phyloP scores from a whole-genome alignment of 2,329 filamentous ascomycete species.

The Simplicillium aogashimaense region DNA sequence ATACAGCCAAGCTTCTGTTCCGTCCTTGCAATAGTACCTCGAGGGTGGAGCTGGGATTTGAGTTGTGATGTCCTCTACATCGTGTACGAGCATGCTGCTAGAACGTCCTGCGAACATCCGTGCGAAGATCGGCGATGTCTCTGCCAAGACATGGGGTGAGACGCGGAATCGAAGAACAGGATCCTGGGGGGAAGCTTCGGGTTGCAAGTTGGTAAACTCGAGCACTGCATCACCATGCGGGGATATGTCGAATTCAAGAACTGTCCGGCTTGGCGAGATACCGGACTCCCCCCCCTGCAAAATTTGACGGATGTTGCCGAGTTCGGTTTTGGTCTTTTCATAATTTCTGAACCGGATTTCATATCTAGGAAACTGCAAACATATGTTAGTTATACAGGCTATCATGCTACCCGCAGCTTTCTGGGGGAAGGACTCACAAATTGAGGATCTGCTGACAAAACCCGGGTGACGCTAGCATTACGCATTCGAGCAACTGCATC shows the following conservation, averaged over 20 bases:
- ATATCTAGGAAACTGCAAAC: slow-evolving; percentile 28
- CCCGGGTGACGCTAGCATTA: slow-evolving; percentile 30
- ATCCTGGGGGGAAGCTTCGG: slow-evolving; percentile 18
- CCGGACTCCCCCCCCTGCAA: slow-evolving; percentile 29
- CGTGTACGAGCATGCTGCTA: slow-evolving; percentile 19
- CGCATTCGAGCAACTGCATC: slow-evolving; percentile 35
- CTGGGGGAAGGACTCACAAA: slow-evolving; percentile 21
- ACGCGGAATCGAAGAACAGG: slow-evolving; percentile 40
- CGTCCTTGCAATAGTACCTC: slow-evolving; percentile 29
- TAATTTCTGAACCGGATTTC: slow-evolving; percentile 38
- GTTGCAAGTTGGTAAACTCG: slow-evolving; percentile 36
- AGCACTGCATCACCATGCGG: slow-evolving; percentile 38
- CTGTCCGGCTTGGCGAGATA: slow-evolving; percentile 24
- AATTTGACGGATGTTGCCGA: slow-evolving; percentile 27
- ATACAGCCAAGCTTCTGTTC: slow-evolving; percentile 34
- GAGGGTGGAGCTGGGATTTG: slow-evolving; percentile 24
- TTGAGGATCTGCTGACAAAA: slow-evolving; percentile 31
- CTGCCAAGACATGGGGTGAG: slow-evolving; percentile 37
- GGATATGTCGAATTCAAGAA: slow-evolving; percentile 33
- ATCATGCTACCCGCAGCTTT: background rate
- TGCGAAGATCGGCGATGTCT: slow-evolving; percentile 41
- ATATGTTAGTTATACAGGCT: slow-evolving; percentile 5
- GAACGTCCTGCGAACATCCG: slow-evolving; percentile 30
- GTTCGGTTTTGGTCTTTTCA: slow-evolving; percentile 31
- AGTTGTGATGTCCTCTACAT: slow-evolving; percentile 24